Evolutionary conservation across 371 early-diverging fungal genomes (phyloP).

Genomic region (Smittium mucronatum): DNA sequence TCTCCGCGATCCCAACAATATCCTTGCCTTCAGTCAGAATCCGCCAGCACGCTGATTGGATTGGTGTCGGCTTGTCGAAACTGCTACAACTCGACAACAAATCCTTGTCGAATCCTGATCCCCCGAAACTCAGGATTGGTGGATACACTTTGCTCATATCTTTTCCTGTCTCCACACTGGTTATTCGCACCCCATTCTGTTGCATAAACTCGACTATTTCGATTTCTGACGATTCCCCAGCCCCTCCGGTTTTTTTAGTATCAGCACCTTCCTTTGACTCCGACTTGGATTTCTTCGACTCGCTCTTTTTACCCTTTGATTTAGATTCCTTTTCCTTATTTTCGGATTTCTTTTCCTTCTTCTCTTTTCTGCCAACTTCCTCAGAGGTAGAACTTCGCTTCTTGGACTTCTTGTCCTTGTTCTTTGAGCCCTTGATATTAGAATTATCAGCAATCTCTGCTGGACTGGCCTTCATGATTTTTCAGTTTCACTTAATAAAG

Average conservation of each 20-base stretch:
- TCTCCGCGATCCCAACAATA: constrained; percentile 96
- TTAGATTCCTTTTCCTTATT: constrained; percentile 1
- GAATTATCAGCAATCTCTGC: neutral
- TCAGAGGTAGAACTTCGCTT: neutral
- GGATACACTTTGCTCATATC: constrained; percentile 27
- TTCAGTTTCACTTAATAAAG: no score
- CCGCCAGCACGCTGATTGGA: constrained; percentile 96
- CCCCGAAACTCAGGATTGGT: constrained; percentile 63
- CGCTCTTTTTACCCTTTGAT: neutral
- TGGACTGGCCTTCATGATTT: neutral
- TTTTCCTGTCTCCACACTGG: constrained; percentile 39
- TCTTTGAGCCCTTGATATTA: neutral
- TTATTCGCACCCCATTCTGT: constrained; percentile 50
- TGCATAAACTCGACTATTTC: constrained; percentile 42
- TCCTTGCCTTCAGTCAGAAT: constrained; percentile 84
- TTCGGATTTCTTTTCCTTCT: neutral
- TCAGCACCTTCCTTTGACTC: constrained; percentile 20
- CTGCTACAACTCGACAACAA: constrained; percentile 68
- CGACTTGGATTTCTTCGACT: neutral
- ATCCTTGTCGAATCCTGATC: constrained; percentile 52
- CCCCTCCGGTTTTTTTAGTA: no score
- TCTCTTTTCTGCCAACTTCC: neutral
- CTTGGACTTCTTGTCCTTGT: neutral
- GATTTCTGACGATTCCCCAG: no score
- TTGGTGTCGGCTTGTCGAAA: constrained; percentile 89